Percentiles rank a stretch among this genome's conserved stretches.
Evolutionary conservation across 345 rosid genomes (phyloP).

Genomic region (Eucalyptus grandis): DNA sequence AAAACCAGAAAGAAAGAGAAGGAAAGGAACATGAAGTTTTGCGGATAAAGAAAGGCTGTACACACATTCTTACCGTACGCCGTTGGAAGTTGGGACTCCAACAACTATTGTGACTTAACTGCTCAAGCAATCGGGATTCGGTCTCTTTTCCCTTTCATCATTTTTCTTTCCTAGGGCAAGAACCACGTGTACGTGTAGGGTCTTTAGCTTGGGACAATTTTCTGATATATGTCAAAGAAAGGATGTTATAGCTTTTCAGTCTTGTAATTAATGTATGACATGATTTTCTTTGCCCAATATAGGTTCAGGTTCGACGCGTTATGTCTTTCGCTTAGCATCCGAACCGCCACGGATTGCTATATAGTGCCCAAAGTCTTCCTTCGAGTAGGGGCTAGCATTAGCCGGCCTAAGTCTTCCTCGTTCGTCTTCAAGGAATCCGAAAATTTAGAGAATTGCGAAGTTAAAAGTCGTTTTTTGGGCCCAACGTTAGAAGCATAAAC

Average conservation of each 20-base stretch:
- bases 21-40: not conserved
- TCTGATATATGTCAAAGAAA: not conserved
- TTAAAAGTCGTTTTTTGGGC: not conserved
- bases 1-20: not conserved
- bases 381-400: not conserved
- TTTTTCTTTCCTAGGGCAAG: not conserved
- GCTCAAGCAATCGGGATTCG: not conserved
- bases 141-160: not conserved
- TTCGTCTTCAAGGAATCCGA: not conserved
- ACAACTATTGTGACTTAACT: not conserved
- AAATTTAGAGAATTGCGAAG: not conserved
- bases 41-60: not conserved
- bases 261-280: not conserved
- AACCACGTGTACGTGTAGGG: not conserved
- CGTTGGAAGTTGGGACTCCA: not conserved
- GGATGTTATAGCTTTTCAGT: not conserved
- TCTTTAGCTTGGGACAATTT: not conserved
- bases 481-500: not conserved
- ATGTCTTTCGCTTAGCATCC: not conserved
- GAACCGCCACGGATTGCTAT: not conserved
- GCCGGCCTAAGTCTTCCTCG: not conserved
- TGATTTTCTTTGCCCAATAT: not conserved
- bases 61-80: not conserved
- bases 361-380: not conserved
- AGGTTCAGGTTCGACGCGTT: not conserved